phyloP scores from a whole-genome alignment of 2,329 filamentous ascomycete species.

The Zalaria sp. region DNA sequence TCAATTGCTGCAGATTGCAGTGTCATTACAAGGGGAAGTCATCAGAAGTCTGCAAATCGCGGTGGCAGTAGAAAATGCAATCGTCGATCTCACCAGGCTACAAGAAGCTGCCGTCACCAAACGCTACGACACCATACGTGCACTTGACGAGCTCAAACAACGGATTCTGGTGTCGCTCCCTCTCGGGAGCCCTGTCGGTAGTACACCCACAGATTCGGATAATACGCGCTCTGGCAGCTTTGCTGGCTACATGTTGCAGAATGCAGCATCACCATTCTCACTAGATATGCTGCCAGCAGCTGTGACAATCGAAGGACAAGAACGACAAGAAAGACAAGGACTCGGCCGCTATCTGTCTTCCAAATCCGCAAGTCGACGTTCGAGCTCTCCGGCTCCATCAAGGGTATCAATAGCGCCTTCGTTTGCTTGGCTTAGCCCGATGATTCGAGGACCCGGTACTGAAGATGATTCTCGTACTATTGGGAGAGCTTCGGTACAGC shows the following conservation, averaged over 20 bases:
- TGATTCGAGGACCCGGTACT: neutral
- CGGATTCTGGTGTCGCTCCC: slow-evolving; percentile 13
- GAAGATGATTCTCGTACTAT: too few species aligned
- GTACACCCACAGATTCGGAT: neutral
- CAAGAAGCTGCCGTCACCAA: slow-evolving; percentile 23
- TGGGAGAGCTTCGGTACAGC: too few species aligned
- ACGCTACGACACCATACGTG: slow-evolving; percentile 17
- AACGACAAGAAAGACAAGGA: neutral
- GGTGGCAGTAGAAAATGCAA: slow-evolving; percentile 17
- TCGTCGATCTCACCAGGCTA: slow-evolving; percentile 19
- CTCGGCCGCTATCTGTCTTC: neutral
- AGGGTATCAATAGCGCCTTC: neutral
- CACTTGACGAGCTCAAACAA: slow-evolving; percentile 22
- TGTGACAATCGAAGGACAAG: neutral
- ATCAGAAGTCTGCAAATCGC: slow-evolving; percentile 24
- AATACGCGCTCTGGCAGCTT: neutral
- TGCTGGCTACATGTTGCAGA: neutral
- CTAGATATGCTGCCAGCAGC: neutral
- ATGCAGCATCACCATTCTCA: neutral
- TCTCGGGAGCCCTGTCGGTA: neutral
- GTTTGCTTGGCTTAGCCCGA: neutral
- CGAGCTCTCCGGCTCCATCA: neutral
- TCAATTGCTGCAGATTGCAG: slow-evolving; percentile 18
- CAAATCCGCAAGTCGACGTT: neutral
- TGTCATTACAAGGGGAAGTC: slow-evolving; percentile 25